Evolutionary conservation across 2,329 filamentous ascomycete genomes (phyloP), one percentile per base, ranked within the genome.

Genomic region (Thielaviopsis euricoi): DNA sequence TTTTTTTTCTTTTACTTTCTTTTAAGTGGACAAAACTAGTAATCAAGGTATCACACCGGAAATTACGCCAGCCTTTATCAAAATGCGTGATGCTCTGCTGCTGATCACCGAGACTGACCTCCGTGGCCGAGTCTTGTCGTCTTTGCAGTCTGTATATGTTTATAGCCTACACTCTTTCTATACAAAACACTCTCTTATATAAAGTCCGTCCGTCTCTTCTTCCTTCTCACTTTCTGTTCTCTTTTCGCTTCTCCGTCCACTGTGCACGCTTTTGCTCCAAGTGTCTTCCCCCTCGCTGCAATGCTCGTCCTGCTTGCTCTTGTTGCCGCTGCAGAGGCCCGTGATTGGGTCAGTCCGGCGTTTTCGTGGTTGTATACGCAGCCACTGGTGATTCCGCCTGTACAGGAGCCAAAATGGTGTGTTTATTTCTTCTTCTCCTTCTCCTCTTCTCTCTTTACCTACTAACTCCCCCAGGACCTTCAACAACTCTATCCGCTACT

Each of bases 321-420:
- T 17, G 56, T 56, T 22, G 49, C 46, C 17, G 40, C 53, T 40
- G 59, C 50, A 13, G 43, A 58, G 12, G 54, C 54, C 56, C 51
- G 51, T 29, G 58, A 62, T 52, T 62, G 61, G 61, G 56, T 61
- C 15, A 61, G 61, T 26, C 60, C 61, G 6, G 58, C 56, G 25
- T 62, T 60, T 43, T 50, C 40, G 33, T 57, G 56, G 58, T 23
- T 62, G n/a, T 62, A 60, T 50, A 50, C 53, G 25, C 46, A 58
- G 51, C 67, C 73, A 7, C 67, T 78, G 1, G 74, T 74, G 1
- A 73, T 74, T 33, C 70, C 73, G 4, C 70, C 74, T 0, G 60
- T 72, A 2, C 75, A 69, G 48, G 67, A 70, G 6, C 69, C 69
- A 56, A 67, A 68, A 70, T 76, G 64, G 62, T 71, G 62, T 23